Percentiles rank a stretch among this genome's conserved stretches.
These are phyloP conservation scores for Penicillium sp. DNA, from an alignment of 2,329 filamentous ascomycete genomes.

Conservation along the genomic window DNA sequence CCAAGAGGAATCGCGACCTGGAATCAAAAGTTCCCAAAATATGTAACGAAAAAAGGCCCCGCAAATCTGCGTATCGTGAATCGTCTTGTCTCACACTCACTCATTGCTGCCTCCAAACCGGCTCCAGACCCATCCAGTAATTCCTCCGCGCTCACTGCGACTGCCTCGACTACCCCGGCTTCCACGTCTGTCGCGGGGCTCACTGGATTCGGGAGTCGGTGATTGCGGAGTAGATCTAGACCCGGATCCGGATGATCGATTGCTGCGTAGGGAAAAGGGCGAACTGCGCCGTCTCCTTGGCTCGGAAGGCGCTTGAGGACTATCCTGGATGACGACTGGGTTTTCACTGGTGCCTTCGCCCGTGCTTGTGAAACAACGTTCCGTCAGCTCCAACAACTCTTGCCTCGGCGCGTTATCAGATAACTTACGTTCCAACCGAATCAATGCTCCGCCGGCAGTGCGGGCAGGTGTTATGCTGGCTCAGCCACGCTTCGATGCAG, in stretches of 20 bases:
- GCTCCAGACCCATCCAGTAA: constrained; percentile 27
- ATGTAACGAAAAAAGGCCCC: background rate
- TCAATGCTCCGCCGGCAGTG: constrained; percentile 45
- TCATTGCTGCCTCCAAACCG: constrained; percentile 16
- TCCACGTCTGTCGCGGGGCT: constrained; percentile 10
- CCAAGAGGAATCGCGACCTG: background rate
- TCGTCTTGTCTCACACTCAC: background rate
- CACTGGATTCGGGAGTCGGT: constrained; percentile 7
- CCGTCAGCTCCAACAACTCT: background rate
- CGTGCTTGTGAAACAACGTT: constrained; percentile 12
- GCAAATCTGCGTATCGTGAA: background rate
- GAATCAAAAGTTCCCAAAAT: background rate
- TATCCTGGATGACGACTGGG: constrained; percentile 15
- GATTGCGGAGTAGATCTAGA: constrained; percentile 13
- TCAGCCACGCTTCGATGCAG: constrained; percentile 79
- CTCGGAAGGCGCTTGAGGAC: constrained; percentile 11
- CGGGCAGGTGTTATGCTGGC: constrained; percentile 88
- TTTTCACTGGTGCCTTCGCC: constrained; percentile 21
- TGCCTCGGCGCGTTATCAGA: background rate
- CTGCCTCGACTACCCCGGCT: constrained; percentile 12
- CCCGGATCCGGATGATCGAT: constrained; percentile 20
- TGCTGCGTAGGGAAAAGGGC: constrained; percentile 9
- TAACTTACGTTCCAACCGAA: constrained; percentile 23
- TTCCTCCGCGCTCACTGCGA: constrained; percentile 18
- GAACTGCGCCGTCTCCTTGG: constrained; percentile 13